phyloP scores from a whole-genome alignment of 208 protist genomes.

The Leishmania major region DNA sequence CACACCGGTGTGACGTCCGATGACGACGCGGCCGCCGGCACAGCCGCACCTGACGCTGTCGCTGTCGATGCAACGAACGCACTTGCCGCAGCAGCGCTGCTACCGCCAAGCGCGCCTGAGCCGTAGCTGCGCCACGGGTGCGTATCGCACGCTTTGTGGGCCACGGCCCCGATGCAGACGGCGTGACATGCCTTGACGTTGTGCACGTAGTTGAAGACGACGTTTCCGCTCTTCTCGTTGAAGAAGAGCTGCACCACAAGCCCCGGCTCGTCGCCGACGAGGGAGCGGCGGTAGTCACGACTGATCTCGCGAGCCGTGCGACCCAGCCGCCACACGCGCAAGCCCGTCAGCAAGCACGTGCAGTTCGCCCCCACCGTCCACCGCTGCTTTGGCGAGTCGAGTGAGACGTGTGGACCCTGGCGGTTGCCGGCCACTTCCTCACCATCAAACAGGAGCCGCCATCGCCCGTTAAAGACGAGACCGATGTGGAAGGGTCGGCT shows the following conservation, averaged over 20 bases:
- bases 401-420: conserved; percentile 70
- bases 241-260: conserved; percentile 81
- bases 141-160: conserved; percentile 42
- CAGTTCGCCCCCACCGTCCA: conserved; percentile 84
- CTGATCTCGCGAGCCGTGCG: conserved; percentile 65
- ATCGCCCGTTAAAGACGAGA: conserved; percentile 89
- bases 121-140: conserved; percentile 42
- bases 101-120: neutral
- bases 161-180: conserved; percentile 55
- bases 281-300: conserved; percentile 71
- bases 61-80: neutral
- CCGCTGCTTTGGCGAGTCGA: conserved; percentile 70
- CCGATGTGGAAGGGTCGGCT: conserved; percentile 74
- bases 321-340: conserved; percentile 80
- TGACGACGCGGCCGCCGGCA: conserved; percentile 5
- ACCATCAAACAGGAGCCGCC: conserved; percentile 84
- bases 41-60: neutral
- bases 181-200: conserved; percentile 48
- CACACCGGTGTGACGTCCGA: conserved; percentile 22
- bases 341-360: conserved; percentile 73
- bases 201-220: conserved; percentile 76
- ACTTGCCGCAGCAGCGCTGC: conserved; percentile 2
- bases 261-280: conserved; percentile 74
- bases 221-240: conserved; percentile 85
- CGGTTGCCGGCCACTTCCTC: conserved; percentile 69